Percentiles rank a stretch among this genome's conserved stretches.
Evolutionary conservation across 1,139 yeast species (phyloP).

Genomic region (Suhomyces kunorum): DNA sequence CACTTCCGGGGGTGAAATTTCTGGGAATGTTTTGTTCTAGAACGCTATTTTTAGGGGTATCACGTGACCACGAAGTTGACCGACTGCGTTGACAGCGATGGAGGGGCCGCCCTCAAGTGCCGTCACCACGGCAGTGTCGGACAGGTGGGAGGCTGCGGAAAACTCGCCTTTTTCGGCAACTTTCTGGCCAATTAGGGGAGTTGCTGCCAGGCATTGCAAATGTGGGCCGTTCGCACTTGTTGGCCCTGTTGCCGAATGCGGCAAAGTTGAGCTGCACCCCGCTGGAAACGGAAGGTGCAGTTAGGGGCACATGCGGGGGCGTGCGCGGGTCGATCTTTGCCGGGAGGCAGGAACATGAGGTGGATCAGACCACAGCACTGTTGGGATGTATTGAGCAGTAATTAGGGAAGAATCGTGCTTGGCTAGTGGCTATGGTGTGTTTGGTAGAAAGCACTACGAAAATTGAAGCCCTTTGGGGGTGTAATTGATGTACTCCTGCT

Average conservation of each 20-base stretch:
- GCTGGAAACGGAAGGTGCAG: background rate
- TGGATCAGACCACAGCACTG: background rate
- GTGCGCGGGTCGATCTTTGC: too few species aligned
- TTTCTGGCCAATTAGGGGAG: background rate
- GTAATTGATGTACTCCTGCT: too few species aligned
- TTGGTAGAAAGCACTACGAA: too few species aligned
- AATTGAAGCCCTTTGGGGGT: too few species aligned
- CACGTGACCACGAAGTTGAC: background rate
- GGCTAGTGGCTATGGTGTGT: too few species aligned
- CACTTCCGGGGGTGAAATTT: conserved; percentile 9
- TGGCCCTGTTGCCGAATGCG: background rate
- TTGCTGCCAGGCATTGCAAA: background rate
- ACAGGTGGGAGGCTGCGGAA: too few species aligned
- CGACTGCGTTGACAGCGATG: too few species aligned
- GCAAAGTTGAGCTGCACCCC: background rate
- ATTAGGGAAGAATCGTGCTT: too few species aligned
- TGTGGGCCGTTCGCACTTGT: background rate
- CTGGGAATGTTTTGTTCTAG: conserved; percentile 13
- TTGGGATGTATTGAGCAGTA: too few species aligned
- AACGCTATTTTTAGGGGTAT: conserved; percentile 11
- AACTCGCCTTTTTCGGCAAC: background rate
- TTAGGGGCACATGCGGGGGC: background rate
- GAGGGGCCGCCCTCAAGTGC: too few species aligned
- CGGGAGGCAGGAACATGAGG: too few species aligned
- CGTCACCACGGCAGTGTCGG: too few species aligned